Percentiles rank a stretch among this genome's conserved stretches.
These are phyloP conservation scores for Claviceps fusiformis DNA, from an alignment of 2,329 filamentous ascomycete species.

Conservation along the genomic window DNA sequence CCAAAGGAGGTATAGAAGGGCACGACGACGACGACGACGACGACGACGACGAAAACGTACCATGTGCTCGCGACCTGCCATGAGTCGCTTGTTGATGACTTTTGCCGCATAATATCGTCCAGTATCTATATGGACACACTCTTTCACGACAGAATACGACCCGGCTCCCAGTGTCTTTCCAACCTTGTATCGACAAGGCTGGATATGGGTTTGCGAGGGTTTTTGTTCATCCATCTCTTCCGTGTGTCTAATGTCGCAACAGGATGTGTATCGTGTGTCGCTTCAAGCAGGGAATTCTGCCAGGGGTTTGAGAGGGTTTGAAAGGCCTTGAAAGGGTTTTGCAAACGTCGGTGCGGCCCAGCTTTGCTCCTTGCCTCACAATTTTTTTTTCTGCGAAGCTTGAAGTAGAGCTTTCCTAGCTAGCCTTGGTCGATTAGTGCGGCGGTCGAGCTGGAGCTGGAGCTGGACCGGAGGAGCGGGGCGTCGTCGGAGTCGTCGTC, in stretches of 20 bases:
- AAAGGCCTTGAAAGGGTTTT: not conserved
- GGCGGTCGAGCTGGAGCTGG: not conserved
- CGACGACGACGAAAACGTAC: constrained; percentile 31
- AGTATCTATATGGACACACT: constrained; percentile 97
- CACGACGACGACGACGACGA: not conserved
- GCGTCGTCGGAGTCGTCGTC: not conserved
- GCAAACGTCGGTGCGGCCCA: not conserved
- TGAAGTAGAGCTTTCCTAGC: not conserved
- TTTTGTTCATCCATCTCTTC: constrained; percentile 14
- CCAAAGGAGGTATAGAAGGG: not conserved
- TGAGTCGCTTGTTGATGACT: constrained; percentile 96
- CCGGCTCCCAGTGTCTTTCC: constrained; percentile 94
- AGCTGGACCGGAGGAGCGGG: not conserved
- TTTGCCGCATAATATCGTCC: constrained; percentile 97
- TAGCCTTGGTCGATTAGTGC: not conserved
- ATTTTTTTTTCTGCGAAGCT: not conserved
- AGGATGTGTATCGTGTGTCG: not conserved
- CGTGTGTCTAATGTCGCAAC: not conserved
- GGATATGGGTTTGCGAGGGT: constrained; percentile 48
- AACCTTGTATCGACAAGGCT: constrained; percentile 96
- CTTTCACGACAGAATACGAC: constrained; percentile 96
- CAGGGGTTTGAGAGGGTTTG: too few species aligned
- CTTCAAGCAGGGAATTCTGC: too few species aligned
- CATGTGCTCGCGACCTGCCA: constrained; percentile 98
- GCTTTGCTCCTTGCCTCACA: not conserved